These are phyloP conservation scores for Candida bentonensis DNA, from an alignment of 805 yeast genomes.

Conservation along the genomic window DNA sequence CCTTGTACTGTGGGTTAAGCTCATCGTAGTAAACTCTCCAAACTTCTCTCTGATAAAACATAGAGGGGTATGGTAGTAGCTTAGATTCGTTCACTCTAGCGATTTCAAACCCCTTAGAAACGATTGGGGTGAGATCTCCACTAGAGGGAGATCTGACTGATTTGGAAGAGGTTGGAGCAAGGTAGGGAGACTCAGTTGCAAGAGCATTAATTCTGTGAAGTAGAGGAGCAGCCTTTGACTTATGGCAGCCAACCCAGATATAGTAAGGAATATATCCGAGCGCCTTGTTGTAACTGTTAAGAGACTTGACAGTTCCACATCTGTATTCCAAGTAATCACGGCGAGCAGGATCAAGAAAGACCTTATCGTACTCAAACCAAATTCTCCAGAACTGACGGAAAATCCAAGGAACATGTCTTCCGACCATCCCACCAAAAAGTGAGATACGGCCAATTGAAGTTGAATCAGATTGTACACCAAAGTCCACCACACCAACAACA, in stretches of 20 bases:
- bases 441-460: slow-evolving; percentile 54
- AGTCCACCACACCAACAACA: slow-evolving; percentile 58
- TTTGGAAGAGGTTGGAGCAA: slow-evolving; percentile 37
- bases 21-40: slow-evolving; percentile 78
- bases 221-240: slow-evolving; percentile 34
- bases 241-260: slow-evolving; percentile 69
- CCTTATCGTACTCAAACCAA: slow-evolving; percentile 80
- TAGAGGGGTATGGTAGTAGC: slow-evolving; percentile 64
- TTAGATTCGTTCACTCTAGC: slow-evolving; percentile 47
- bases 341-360: slow-evolving; percentile 64
- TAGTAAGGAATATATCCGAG: slow-evolving; percentile 72
- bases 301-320: slow-evolving; percentile 67
- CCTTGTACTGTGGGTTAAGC: slow-evolving; percentile 47
- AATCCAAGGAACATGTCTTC: slow-evolving; percentile 65
- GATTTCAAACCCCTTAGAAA: slow-evolving; percentile 61
- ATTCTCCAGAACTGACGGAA: slow-evolving; percentile 71
- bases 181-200: slow-evolving; percentile 72
- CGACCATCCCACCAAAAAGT: slow-evolving; percentile 59
- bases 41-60: slow-evolving; percentile 61
- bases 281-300: slow-evolving; percentile 48
- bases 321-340: slow-evolving; percentile 72
- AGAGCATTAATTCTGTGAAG: slow-evolving; percentile 46
- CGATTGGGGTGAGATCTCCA: slow-evolving; percentile 6
- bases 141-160: slow-evolving; percentile 2
- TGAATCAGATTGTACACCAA: slow-evolving; percentile 60